Conservation (phyloP, 2,329 filamentous ascomycete species). For the Amauroascus niger region DNA sequence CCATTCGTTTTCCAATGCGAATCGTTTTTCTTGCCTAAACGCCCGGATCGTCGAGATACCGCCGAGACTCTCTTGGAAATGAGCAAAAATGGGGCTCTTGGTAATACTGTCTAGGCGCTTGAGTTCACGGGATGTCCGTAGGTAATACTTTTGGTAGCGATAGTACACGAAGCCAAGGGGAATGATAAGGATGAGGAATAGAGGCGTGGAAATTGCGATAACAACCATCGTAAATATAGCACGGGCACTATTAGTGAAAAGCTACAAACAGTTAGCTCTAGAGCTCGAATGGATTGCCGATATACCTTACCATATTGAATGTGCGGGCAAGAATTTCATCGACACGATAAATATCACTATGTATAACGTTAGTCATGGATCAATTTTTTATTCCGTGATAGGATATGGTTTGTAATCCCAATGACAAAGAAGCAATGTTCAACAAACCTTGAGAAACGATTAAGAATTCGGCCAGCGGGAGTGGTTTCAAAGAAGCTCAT, state of each 20-base stretch:
- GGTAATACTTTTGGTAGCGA: conserved; percentile 93
- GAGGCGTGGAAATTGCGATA: conserved; percentile 71
- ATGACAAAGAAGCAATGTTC: neutral
- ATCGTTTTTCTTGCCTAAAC: conserved; percentile 78
- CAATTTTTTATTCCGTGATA: neutral
- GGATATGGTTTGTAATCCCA: neutral
- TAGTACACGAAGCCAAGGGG: conserved; percentile 75
- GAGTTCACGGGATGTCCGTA: conserved; percentile 88
- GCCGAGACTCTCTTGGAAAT: conserved; percentile 94
- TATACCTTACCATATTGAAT: conserved; percentile 74
- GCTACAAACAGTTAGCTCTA: conserved; percentile 30
- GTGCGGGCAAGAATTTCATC: conserved; percentile 91
- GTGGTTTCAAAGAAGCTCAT: conserved; percentile 99
- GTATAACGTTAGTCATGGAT: neutral
- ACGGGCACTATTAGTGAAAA: conserved; percentile 65
- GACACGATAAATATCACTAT: conserved; percentile 52
- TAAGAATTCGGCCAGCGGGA: conserved; percentile 88
- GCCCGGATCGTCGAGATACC: conserved; percentile 93
- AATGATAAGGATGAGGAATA: conserved; percentile 69
- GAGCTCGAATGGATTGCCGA: neutral
- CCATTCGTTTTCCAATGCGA: conserved; percentile 92
- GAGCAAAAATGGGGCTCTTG: conserved; percentile 91
- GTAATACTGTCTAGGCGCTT: conserved; percentile 94
- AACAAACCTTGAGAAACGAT: conserved; percentile 79
- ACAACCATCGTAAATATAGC: conserved; percentile 77